phyloP scores from a whole-genome alignment of 108 stramenopile species.

The Nitzschia sp. region DNA sequence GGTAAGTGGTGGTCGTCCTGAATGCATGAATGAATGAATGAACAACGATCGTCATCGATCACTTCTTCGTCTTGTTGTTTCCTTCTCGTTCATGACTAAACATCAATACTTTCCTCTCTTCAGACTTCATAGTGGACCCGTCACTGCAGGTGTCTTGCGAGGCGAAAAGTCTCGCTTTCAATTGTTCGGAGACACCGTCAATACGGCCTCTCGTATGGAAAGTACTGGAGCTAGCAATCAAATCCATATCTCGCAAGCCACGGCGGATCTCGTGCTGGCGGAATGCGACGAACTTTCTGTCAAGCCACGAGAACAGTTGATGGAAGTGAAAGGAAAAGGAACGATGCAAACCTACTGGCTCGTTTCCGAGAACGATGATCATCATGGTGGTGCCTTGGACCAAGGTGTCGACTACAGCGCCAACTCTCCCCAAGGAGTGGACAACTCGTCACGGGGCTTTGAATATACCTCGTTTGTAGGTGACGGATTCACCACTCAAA shows the following conservation, averaged over 20 bases:
- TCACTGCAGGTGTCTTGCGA: conserved; percentile 60
- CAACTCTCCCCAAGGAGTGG: not conserved
- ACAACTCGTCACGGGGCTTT: not conserved
- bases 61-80: too few relatives aligned
- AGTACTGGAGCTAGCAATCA: conserved; percentile 37
- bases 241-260: conserved; percentile 56
- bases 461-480: not conserved
- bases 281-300: conserved; percentile 47
- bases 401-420: not conserved
- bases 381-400: not conserved
- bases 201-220: conserved; percentile 62
- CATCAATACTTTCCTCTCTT: conserved; percentile 1
- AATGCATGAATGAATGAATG: not conserved
- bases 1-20: not conserved
- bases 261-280: conserved; percentile 40
- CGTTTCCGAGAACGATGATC: not conserved
- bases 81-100: not conserved
- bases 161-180: conserved; percentile 52
- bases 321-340: conserved; percentile 68
- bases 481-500: not conserved
- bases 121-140: conserved; percentile 58
- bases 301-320: conserved; percentile 26
- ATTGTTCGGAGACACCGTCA: conserved; percentile 75
- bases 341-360: conserved; percentile 60
- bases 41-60: too few relatives aligned